Percentiles rank a stretch among this genome's conserved stretches.
Evolutionary conservation across 441 rosid genomes (phyloP).

Genomic region (Cnidoscolus chayamansa): DNA sequence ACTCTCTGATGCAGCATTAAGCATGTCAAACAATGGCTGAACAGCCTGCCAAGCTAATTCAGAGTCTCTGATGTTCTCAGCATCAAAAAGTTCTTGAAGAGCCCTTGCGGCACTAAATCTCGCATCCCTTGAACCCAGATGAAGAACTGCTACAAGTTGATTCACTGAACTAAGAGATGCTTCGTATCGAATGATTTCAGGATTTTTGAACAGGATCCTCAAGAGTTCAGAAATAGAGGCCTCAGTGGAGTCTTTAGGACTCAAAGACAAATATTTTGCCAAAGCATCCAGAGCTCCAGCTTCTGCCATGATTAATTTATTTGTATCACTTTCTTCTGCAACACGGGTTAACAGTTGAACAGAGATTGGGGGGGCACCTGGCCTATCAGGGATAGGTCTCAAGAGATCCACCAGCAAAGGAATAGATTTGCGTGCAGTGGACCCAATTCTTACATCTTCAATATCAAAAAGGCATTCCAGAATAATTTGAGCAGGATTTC

Average conservation of each 20-base stretch:
- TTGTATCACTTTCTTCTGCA: conserved; percentile 64
- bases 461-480: conserved; percentile 70
- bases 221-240: conserved; percentile 57
- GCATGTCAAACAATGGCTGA: conserved; percentile 78
- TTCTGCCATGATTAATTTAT: conserved; percentile 72
- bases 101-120: conserved; percentile 78
- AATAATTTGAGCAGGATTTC: conserved; percentile 65
- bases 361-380: conserved; percentile 61
- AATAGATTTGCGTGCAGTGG: conserved; percentile 71
- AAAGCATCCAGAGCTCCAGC: conserved; percentile 85
- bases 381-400: conserved; percentile 89
- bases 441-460: conserved; percentile 77
- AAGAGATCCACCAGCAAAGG: conserved; percentile 88
- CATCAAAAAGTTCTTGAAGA: conserved; percentile 63
- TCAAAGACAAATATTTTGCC: conserved; percentile 68
- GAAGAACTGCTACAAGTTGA: conserved; percentile 71
- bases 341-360: conserved; percentile 60
- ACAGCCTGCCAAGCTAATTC: conserved; percentile 73
- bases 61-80: conserved; percentile 66
- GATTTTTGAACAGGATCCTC: conserved; percentile 58
- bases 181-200: conserved; percentile 59
- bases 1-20: conserved; percentile 58
- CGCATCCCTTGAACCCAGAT: conserved; percentile 60
- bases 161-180: conserved; percentile 63
- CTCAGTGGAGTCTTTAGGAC: conserved; percentile 80